Base-by-base conservation (phyloP, 78 protist species). In the Guillardia theta region DNA sequence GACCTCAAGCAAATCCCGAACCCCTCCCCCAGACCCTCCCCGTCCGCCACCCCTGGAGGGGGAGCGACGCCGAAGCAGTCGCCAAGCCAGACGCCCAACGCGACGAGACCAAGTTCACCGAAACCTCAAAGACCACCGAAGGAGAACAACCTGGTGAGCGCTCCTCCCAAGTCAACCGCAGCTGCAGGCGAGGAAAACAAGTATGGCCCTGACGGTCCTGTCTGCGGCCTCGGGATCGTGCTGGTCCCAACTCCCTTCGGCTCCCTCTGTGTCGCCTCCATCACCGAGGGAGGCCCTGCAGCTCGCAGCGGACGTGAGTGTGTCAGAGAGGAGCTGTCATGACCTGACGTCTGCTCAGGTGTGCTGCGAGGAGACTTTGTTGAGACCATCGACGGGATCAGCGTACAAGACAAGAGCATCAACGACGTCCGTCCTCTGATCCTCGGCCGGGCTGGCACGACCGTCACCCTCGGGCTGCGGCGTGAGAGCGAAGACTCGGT, bases 401-500 rank as follows among this genome's bases (percentile, higher is more conserved):
- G 90, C 41, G 83, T 70, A 43, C n/a, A 70, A 43, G 83, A 24
- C 41, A 70, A 36, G 83, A 70, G 46, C 27, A 70, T 70, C 83
- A 24, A 24, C 45, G 83, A 36, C 22, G 90, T 80, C 10, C 90
- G 90, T 8, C 90, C 90, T 8, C 90, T 80, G 53, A 80, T 80
- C 50, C 90, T 80, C 33, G 90, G 90, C 12, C 90, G 53, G 44
- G 90, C 90, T 30, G 90, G 90, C 53, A 80, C 53, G 44, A 12
- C 90, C 12, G 48, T 80, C 44, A 80, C 46, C 12, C 90, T 80
- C 18, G 90, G 90, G 30, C 53, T 80, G 45, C 90, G 48, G 0
- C 43, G 90, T 15, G 90, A 80, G 90, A 80, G 90, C 50, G 90
- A 80, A 48, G 90, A 80, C 90, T 8, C 90, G 8, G 46, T 80